phyloP scores from a whole-genome alignment of 306 rosid genomes.

The Abrus precatorius region DNA sequence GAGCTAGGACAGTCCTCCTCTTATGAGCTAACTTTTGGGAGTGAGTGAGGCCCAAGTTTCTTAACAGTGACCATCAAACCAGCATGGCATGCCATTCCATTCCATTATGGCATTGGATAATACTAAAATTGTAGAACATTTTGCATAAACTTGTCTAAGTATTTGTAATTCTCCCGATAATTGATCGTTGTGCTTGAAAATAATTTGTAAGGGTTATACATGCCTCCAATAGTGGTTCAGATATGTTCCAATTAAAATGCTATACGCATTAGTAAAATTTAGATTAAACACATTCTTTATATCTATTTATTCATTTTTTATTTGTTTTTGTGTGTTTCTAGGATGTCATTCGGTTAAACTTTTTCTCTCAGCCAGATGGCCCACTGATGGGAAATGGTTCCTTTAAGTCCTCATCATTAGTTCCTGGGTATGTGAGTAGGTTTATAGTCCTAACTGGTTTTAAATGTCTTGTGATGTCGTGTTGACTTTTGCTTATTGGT shows the following conservation, averaged over 20 bases:
- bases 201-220: constrained; percentile 20
- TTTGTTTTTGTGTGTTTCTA: constrained; percentile 44
- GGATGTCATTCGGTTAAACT: constrained; percentile 81
- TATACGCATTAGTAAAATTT: neutral
- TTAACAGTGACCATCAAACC: too few relatives aligned
- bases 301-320: constrained; percentile 31
- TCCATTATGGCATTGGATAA: too few relatives aligned
- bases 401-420: constrained; percentile 74
- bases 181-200: constrained; percentile 19
- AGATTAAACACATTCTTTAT: constrained; percentile 9
- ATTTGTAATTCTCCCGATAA: neutral
- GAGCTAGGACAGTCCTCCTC: too few relatives aligned
- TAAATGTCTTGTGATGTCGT: constrained; percentile 31
- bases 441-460: constrained; percentile 44
- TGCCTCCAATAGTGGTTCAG: constrained; percentile 26
- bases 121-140: neutral
- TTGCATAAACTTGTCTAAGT: neutral
- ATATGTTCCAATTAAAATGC: constrained; percentile 3
- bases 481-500: constrained; percentile 50
- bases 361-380: constrained; percentile 97
- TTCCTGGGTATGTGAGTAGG: constrained; percentile 79
- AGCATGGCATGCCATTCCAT: too few relatives aligned
- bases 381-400: constrained; percentile 83
- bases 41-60: too few relatives aligned
- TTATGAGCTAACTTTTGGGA: too few relatives aligned